Evolutionary conservation across 371 early-diverging fungal species (phyloP), one percentile per base, ranked within the genome.

Genomic region (Saksenaea vasiformis): DNA sequence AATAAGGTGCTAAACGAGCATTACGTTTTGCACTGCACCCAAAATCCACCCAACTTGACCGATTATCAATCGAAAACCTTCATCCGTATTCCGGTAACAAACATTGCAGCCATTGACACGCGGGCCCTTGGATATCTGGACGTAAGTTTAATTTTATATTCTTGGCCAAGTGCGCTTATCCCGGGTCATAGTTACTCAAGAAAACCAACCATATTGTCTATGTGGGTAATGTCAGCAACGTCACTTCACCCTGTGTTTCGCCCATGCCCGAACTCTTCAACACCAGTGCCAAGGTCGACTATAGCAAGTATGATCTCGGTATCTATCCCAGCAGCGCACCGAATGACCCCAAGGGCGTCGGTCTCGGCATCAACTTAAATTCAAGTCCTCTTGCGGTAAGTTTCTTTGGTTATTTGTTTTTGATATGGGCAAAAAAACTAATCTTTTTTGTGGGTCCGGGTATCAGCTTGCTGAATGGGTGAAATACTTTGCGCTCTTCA

Each of bases 391-490:
- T 72, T 10, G 65, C 60, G 0, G 72, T 72, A 68, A 65, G 72
- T 66, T 38, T 31, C 24, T 61, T 34, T 15, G 9, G 26, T 11
- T 8, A 17, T 47, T n/a, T 22, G 22, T n/a, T 1, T 19, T 22
- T 9, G 19, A 41, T 17, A 14, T 61, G 24, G 47, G 31, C 56
- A 56, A 5, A 56, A 26, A 19, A 26, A 28, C 14, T 9, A 54
- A 15, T 26, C 36, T 17, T 41, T 41, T 47, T 10, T 66, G n/a
- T n/a, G n/a, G n/a, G n/a, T n/a, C n/a, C n/a, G n/a, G n/a, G n/a
- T n/a, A n/a, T n/a, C n/a, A 72, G 73, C 66, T 66, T 61, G 74
- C 74, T 19, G 61, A 70, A 39, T 74, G 71, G 71, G 54, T 74
- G 2, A 74, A 71, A 36, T 74, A 70, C 60, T 43, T 71, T 17